Percentiles rank a stretch among this genome's conserved stretches.
phyloP scores from a whole-genome alignment of 352 stramenopile species.

The Globisporangium ultimum region DNA sequence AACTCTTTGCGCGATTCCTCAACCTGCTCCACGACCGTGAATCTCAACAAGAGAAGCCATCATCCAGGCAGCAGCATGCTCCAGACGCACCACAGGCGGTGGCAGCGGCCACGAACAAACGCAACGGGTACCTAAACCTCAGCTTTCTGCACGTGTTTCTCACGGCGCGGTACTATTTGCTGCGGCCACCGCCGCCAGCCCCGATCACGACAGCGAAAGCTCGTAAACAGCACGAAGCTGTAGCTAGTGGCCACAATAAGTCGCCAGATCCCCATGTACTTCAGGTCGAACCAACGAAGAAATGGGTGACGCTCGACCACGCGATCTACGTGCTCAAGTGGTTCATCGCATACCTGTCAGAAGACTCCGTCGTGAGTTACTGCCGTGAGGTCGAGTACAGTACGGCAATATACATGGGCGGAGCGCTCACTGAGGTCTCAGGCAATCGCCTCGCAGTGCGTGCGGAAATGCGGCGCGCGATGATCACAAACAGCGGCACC shows the following conservation, averaged over 20 bases:
- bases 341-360: slow-evolving; percentile 57
- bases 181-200: slow-evolving; percentile 23
- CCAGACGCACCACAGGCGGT: background rate
- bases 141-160: slow-evolving; percentile 71
- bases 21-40: slow-evolving; percentile 29
- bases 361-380: slow-evolving; percentile 50
- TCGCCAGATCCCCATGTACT: slow-evolving; percentile 29
- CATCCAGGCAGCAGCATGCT: background rate
- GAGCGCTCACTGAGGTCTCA: slow-evolving; percentile 41
- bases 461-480: slow-evolving; percentile 66
- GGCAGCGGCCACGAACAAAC: slow-evolving; percentile 19
- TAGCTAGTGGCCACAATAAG: background rate
- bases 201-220: slow-evolving; percentile 3
- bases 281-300: slow-evolving; percentile 42
- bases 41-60: background rate
- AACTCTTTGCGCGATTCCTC: slow-evolving; percentile 68
- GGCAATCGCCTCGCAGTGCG: slow-evolving; percentile 67
- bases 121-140: slow-evolving; percentile 38
- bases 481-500: slow-evolving; percentile 27
- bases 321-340: slow-evolving; percentile 53
- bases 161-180: slow-evolving; percentile 41
- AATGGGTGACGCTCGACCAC: slow-evolving; percentile 68
- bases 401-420: slow-evolving; percentile 56
- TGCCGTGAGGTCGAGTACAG: slow-evolving; percentile 74
- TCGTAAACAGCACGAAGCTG: too few species aligned